phyloP scores from a whole-genome alignment of 768 basidiomycete species.

The Mycena pura region DNA sequence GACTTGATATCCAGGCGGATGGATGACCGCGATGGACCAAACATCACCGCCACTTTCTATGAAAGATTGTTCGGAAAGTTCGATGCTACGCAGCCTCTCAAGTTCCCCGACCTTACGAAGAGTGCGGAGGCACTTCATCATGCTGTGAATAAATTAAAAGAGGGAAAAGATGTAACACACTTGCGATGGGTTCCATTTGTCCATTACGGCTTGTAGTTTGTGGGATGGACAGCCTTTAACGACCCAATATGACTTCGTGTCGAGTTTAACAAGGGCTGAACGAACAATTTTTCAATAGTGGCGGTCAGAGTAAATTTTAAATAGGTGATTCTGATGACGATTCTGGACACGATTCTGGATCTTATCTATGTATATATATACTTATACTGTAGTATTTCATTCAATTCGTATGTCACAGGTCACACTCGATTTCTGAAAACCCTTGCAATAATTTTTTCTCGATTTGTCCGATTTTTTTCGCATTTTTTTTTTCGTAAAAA shows the following conservation, averaged over 20 bases:
- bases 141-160: slow-evolving; percentile 3
- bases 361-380: too few species aligned
- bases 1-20: slow-evolving; percentile 4
- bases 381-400: too few species aligned
- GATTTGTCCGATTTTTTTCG: too few species aligned
- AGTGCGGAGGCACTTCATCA: slow-evolving; percentile 2
- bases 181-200: slow-evolving; percentile 8
- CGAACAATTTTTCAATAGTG: background rate
- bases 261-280: background rate
- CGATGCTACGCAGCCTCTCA: background rate
- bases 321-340: too few species aligned
- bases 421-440: too few species aligned
- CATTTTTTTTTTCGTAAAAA: too few species aligned
- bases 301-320: too few species aligned
- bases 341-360: too few species aligned
- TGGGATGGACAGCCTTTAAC: background rate
- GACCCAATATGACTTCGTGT: background rate
- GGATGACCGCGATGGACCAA: slow-evolving; percentile 3
- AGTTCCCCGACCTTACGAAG: background rate
- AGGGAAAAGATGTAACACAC: background rate
- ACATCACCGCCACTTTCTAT: slow-evolving; percentile 3
- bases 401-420: too few species aligned
- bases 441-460: too few species aligned
- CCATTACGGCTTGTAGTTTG: slow-evolving; percentile 5
- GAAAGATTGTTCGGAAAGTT: background rate